phyloP scores from a whole-genome alignment of 2,329 filamentous ascomycete species.

The Trichoderma sp. region DNA sequence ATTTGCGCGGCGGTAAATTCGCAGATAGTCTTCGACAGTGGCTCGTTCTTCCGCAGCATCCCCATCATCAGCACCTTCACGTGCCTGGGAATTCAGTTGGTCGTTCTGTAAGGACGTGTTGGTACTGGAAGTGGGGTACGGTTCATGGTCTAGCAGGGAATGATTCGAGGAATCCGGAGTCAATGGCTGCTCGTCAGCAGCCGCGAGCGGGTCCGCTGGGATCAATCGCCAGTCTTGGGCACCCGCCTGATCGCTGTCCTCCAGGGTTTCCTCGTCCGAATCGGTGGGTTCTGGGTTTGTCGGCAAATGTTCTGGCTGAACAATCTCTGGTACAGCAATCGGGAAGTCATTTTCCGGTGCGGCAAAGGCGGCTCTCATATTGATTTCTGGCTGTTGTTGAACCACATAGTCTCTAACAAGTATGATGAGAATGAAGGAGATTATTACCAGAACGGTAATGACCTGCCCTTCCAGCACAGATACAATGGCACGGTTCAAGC shows the following conservation, averaged over 20 bases:
- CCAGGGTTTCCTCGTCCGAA: conserved; percentile 36
- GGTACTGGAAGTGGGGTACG: neutral
- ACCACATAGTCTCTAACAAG: conserved; percentile 97
- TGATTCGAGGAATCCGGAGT: neutral
- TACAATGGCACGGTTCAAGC: conserved; percentile 75
- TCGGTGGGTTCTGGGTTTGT: conserved; percentile 30
- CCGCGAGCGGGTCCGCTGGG: neutral
- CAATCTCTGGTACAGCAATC: conserved; percentile 26
- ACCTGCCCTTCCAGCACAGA: conserved; percentile 88
- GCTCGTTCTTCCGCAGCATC: conserved; percentile 21
- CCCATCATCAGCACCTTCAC: neutral
- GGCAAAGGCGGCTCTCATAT: conserved; percentile 68
- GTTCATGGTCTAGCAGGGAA: neutral
- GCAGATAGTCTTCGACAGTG: conserved; percentile 40
- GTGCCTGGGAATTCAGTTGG: neutral
- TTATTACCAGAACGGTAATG: conserved; percentile 86
- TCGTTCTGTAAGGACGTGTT: conserved; percentile 1
- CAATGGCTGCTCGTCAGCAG: neutral
- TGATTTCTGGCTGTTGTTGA: conserved; percentile 91
- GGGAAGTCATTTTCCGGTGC: conserved; percentile 37
- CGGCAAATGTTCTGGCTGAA: conserved; percentile 14
- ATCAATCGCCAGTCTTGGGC: conserved; percentile 14
- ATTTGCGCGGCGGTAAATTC: conserved; percentile 58
- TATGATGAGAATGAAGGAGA: conserved; percentile 95
- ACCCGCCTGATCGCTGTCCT: conserved; percentile 26